Conservation (phyloP, 306 rosid species). For the Boehmeria nivea region DNA sequence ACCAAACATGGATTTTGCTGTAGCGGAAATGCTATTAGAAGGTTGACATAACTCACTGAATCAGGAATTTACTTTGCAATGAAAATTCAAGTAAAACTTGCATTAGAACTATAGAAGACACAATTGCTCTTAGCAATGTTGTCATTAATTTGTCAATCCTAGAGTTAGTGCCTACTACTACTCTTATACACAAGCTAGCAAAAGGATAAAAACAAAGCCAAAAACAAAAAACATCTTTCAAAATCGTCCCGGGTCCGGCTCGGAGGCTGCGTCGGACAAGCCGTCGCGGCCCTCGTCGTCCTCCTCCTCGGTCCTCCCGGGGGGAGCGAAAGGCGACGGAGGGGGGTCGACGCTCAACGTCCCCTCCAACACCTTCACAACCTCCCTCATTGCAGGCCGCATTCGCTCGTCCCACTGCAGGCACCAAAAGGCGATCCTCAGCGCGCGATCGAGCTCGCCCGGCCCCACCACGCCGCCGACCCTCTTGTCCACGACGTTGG, state of each 20-base stretch:
- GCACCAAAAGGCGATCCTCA: slow-evolving; percentile 83
- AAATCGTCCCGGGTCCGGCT: slow-evolving; percentile 23
- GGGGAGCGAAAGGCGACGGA: slow-evolving; percentile 50
- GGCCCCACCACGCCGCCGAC: slow-evolving; percentile 30
- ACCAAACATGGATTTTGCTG: no score
- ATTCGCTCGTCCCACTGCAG: slow-evolving; percentile 48
- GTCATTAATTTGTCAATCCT: slow-evolving; percentile 22
- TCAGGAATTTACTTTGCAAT: no score
- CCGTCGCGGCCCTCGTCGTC: slow-evolving; percentile 21
- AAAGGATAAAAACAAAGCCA: neutral
- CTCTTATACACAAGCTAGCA: slow-evolving; percentile 36
- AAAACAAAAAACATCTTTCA: no score
- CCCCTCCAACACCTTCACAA: slow-evolving; percentile 73
- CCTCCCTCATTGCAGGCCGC: slow-evolving; percentile 73
- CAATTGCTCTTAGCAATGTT: no score
- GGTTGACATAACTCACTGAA: no score
- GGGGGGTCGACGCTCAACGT: slow-evolving; percentile 62
- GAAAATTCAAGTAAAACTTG: no score
- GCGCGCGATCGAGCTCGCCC: slow-evolving; percentile 51
- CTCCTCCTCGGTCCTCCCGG: slow-evolving; percentile 21
- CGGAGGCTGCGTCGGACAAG: slow-evolving; percentile 28
- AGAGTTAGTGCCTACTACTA: slow-evolving; percentile 50
- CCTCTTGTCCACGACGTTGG: slow-evolving; percentile 49
- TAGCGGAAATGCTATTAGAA: no score
- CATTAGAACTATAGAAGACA: no score